Evolutionary conservation across 2,329 filamentous ascomycete species (phyloP).

Genomic region (Sphaerulina musiva): DNA sequence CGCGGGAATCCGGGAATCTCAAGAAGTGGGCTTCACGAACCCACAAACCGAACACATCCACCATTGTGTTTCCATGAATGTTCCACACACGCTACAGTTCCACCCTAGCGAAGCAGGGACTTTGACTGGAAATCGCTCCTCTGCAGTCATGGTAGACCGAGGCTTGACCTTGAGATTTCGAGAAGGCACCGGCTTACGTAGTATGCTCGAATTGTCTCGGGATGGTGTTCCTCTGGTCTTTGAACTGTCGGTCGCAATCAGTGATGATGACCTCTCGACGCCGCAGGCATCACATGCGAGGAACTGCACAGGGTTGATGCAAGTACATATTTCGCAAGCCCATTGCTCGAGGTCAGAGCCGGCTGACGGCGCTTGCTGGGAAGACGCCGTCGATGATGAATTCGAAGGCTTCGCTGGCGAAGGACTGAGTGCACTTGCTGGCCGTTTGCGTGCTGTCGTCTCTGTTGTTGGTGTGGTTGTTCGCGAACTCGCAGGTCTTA

Average conservation of each 20-base stretch:
- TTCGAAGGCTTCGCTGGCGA: constrained; percentile 4
- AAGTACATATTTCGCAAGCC: constrained; percentile 56
- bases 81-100: constrained; percentile 53
- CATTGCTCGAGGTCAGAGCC: constrained; percentile 37
- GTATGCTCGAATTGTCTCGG: background rate
- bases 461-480: background rate
- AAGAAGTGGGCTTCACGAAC: constrained; percentile 49
- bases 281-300: constrained; percentile 57
- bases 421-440: constrained; percentile 2
- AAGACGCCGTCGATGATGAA: background rate
- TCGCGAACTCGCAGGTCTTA: background rate
- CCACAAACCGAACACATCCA: constrained; percentile 59
- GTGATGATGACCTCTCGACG: constrained; percentile 46
- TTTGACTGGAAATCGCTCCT: constrained; percentile 8
- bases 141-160: constrained; percentile 3
- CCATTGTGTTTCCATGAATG: constrained; percentile 59
- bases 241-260: constrained; percentile 27
- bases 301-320: constrained; percentile 54
- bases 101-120: constrained; percentile 47
- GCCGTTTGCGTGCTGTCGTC: constrained; percentile 1
- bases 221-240: background rate
- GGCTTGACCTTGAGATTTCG: background rate
- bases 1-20: background rate
- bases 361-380: background rate
- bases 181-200: constrained; percentile 19